phyloP scores from a whole-genome alignment of 2,329 filamentous ascomycete genomes.

The Fusarium aywerte region DNA sequence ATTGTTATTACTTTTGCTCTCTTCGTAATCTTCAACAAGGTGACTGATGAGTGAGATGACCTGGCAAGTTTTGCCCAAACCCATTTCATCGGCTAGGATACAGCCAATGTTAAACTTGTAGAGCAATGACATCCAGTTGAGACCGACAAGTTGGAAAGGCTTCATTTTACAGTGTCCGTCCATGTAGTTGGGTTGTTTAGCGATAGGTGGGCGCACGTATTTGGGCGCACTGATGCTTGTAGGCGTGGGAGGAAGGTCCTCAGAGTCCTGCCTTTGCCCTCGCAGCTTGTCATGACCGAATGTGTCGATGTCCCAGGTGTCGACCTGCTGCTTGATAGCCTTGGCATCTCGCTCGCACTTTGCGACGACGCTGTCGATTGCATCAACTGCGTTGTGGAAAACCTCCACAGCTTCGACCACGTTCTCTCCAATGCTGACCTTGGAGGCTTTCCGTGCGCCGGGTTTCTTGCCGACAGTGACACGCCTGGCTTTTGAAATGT shows the following conservation, averaged over 20 bases:
- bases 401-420: slow-evolving; percentile 67
- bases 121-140: slow-evolving; percentile 92
- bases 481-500: slow-evolving; percentile 71
- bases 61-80: slow-evolving; percentile 94
- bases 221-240: slow-evolving; percentile 52
- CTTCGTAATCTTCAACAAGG: slow-evolving; percentile 72
- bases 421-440: slow-evolving; percentile 62
- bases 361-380: slow-evolving; percentile 83
- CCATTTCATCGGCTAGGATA: slow-evolving; percentile 98
- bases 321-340: slow-evolving; percentile 58
- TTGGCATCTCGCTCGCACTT: slow-evolving; percentile 79
- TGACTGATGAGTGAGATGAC: slow-evolving; percentile 92
- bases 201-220: slow-evolving; percentile 57
- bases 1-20: slow-evolving; percentile 18
- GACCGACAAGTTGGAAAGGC: slow-evolving; percentile 90
- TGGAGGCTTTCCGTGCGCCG: slow-evolving; percentile 58
- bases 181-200: slow-evolving; percentile 80
- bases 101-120: slow-evolving; percentile 84
- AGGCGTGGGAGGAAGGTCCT: slow-evolving; percentile 57
- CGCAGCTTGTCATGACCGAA: slow-evolving; percentile 56
- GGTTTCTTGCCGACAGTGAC: slow-evolving; percentile 67
- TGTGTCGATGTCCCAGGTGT: slow-evolving; percentile 61
- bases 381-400: slow-evolving; percentile 82
- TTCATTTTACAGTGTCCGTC: slow-evolving; percentile 81
- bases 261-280: slow-evolving; percentile 46